Percentiles rank a stretch among this genome's conserved stretches.
Evolutionary conservation across 225 moss, liverwort and hornwort species (phyloP).

Genomic region (Anthoceros angustus): DNA sequence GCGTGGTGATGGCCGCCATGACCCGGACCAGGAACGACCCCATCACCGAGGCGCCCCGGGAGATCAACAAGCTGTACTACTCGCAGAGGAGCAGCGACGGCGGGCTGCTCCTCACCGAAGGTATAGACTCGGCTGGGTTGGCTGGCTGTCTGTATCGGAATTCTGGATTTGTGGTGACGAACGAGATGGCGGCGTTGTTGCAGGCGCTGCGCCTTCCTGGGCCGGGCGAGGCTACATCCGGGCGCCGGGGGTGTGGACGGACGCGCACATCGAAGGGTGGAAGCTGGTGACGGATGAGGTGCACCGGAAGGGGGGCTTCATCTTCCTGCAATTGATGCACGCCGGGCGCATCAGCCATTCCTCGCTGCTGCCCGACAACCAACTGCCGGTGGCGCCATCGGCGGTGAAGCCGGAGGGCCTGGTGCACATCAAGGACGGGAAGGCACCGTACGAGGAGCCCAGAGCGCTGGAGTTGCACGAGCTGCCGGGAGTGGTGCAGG

Average conservation of each 20-base stretch:
- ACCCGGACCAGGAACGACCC: constrained; percentile 28
- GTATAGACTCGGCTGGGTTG: neutral
- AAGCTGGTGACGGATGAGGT: constrained; percentile 23
- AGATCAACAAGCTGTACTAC: constrained; percentile 21
- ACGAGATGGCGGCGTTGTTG: neutral
- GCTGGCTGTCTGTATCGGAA: neutral
- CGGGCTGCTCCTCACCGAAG: constrained; percentile 21
- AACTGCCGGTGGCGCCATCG: constrained; percentile 35
- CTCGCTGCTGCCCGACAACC: constrained; percentile 21
- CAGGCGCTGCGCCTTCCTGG: constrained; percentile 23
- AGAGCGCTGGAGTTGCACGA: constrained; percentile 16
- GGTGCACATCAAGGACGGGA: constrained; percentile 24
- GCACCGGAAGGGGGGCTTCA: constrained; percentile 32
- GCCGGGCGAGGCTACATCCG: constrained; percentile 41
- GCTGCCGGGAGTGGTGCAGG: neutral
- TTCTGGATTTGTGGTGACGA: neutral
- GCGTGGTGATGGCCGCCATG: constrained; percentile 30
- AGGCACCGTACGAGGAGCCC: constrained; percentile 31
- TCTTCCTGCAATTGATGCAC: constrained; percentile 40
- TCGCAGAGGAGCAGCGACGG: constrained; percentile 24
- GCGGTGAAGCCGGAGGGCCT: constrained; percentile 15
- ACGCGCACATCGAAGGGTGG: constrained; percentile 39
- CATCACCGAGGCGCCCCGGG: constrained; percentile 20
- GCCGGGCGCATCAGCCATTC: constrained; percentile 36
- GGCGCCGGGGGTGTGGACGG: constrained; percentile 27